Conservation (phyloP, 2,329 filamentous ascomycete species). For the Cytospora schulzeri region DNA sequence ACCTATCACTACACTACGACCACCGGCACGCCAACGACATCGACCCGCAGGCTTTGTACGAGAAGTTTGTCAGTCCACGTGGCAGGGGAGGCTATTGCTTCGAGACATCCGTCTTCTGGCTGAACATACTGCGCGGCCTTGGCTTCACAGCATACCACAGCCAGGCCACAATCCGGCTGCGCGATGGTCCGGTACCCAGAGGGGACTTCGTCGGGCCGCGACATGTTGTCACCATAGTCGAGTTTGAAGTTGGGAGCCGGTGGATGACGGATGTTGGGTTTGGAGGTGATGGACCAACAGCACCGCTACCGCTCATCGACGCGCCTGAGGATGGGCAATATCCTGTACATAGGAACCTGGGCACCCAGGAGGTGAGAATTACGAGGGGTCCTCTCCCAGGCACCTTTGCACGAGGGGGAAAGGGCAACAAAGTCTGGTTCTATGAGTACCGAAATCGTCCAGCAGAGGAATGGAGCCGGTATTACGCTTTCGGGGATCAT, state of each 20-base stretch:
- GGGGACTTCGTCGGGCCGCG: conserved; percentile 45
- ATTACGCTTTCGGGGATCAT: conserved; percentile 66
- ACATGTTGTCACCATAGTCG: conserved; percentile 66
- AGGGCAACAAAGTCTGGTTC: conserved; percentile 58
- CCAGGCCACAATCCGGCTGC: conserved; percentile 52
- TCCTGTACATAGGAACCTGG: conserved; percentile 50
- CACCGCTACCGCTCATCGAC: conserved; percentile 53
- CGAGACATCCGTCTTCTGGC: conserved; percentile 58
- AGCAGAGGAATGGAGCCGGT: conserved; percentile 56
- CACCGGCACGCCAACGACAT: conserved; percentile 43
- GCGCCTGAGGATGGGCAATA: conserved; percentile 35
- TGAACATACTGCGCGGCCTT: conserved; percentile 33
- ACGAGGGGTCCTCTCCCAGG: conserved; percentile 49
- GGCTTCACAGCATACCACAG: conserved; percentile 40
- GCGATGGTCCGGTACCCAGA: conserved; percentile 41
- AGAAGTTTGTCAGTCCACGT: conserved; percentile 49
- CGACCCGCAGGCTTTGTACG: conserved; percentile 49
- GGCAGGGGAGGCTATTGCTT: conserved; percentile 62
- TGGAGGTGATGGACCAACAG: conserved; percentile 62
- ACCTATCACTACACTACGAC: conserved; percentile 57
- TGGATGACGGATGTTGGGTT: conserved; percentile 66
- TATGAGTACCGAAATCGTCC: conserved; percentile 59
- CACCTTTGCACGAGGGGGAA: conserved; percentile 38
- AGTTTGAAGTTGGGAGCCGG: conserved; percentile 47
- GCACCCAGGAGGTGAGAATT: conserved; percentile 58